phyloP scores from a whole-genome alignment of 1,284 basidiomycete genomes.

The Melampsora americana region DNA sequence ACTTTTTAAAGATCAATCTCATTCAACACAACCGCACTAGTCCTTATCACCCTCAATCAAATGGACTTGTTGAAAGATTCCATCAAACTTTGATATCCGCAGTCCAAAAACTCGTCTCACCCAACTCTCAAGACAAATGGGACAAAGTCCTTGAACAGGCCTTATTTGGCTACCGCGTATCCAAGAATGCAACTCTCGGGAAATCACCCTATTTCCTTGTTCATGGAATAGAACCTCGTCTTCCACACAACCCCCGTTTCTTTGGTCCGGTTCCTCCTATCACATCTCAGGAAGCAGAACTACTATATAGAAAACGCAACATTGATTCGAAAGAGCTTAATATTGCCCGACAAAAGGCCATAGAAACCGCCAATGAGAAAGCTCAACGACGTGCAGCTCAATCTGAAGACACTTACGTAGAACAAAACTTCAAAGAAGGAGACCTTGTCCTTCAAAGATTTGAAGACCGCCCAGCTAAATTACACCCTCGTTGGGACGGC shows the following conservation, averaged over 20 bases:
- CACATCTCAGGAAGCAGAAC: neutral
- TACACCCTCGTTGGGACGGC: no score
- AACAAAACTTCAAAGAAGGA: no score
- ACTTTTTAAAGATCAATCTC: neutral
- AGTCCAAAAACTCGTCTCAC: no score
- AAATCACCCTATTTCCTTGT: conserved; percentile 6
- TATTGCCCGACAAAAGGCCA: neutral
- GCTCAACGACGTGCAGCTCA: no score
- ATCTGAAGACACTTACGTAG: neutral
- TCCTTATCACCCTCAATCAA: no score
- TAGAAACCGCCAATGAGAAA: neutral
- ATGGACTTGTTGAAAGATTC: conserved; percentile 23
- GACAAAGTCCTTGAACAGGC: neutral
- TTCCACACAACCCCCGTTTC: no score
- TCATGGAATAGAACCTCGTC: neutral
- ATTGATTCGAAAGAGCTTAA: neutral
- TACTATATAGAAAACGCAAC: neutral
- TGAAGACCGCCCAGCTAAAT: neutral
- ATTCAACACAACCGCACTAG: conserved; percentile 18
- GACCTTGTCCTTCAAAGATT: conserved; percentile 3
- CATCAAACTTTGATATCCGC: no score
- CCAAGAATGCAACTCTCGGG: neutral
- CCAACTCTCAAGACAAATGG: conserved; percentile 10
- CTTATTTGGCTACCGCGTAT: conserved; percentile 12
- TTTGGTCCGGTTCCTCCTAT: neutral